phyloP scores from a whole-genome alignment of 345 rosid genomes.

The Eucalyptus cloeziana region DNA sequence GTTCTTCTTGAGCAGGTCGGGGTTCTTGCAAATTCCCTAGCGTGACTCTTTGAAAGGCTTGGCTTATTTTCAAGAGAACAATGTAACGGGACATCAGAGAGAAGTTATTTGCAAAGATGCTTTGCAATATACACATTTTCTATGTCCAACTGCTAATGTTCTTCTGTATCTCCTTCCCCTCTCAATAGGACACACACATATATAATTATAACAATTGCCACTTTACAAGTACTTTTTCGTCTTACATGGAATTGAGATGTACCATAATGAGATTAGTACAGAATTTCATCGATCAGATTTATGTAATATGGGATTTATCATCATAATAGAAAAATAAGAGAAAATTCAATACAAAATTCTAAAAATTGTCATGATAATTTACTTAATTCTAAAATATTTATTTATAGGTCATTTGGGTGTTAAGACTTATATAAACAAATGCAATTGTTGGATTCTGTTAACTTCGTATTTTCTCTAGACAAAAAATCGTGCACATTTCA shows the following conservation, averaged over 20 bases:
- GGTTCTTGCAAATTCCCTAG: conserved; percentile 37
- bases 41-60: conserved; percentile 17
- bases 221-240: neutral
- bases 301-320: neutral
- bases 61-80: neutral
- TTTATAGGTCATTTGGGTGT: neutral
- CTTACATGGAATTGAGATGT: neutral
- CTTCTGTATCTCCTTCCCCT: neutral
- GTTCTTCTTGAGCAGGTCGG: conserved; percentile 10
- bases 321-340: neutral
- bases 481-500: neutral
- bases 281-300: neutral
- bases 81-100: neutral
- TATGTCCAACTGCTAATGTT: neutral
- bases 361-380: neutral
- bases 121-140: neutral
- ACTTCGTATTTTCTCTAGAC: neutral
- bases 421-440: neutral
- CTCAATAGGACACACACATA: neutral
- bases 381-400: neutral
- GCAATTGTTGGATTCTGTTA: neutral
- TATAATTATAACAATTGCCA: neutral
- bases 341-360: neutral
- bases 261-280: neutral
- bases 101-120: neutral